A percentile compares a stretch with the other conserved stretches of the same genome.
phyloP scores from a whole-genome alignment of 1,284 basidiomycete species.

The Stygiomarasmius scandens region DNA sequence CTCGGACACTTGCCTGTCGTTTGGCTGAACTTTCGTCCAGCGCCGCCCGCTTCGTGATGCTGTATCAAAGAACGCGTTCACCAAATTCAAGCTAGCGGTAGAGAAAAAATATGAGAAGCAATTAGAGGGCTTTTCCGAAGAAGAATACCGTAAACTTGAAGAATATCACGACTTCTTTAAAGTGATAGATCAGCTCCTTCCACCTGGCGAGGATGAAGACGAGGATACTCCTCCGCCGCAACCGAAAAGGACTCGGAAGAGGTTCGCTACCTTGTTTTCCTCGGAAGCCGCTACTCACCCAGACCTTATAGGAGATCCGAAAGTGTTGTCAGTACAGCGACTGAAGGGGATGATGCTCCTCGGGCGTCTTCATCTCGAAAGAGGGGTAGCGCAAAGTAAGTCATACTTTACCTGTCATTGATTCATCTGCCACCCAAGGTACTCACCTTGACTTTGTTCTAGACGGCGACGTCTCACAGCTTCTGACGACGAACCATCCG shows the following conservation, averaged over 20 bases:
- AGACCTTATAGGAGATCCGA: conserved; percentile 43
- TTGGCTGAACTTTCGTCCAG: conserved; percentile 36
- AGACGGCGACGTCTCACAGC: conserved; percentile 50
- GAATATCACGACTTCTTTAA: conserved; percentile 64
- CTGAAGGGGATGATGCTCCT: conserved; percentile 34
- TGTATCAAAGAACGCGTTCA: conserved; percentile 74
- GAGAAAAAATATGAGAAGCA: conserved; percentile 74
- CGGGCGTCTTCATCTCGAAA: conserved; percentile 19
- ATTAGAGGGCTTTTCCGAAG: conserved; percentile 73
- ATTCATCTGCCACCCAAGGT: neutral
- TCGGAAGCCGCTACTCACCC: neutral
- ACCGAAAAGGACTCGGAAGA: conserved; percentile 47
- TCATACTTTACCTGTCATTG: conserved; percentile 37
- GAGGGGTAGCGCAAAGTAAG: conserved; percentile 35
- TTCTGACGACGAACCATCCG: conserved; percentile 41
- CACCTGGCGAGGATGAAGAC: conserved; percentile 54
- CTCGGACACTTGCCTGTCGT: too few species aligned
- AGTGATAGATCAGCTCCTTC: conserved; percentile 65
- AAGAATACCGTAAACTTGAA: conserved; percentile 63
- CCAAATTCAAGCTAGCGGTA: conserved; percentile 71
- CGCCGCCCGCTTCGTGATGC: conserved; percentile 78
- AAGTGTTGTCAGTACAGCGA: conserved; percentile 43
- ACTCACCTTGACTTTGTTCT: neutral
- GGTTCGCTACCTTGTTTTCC: conserved; percentile 32
- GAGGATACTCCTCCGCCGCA: conserved; percentile 35